Evolutionary conservation across 2,329 filamentous ascomycete species (phyloP).

Genomic region (Shiraia bambusicola): DNA sequence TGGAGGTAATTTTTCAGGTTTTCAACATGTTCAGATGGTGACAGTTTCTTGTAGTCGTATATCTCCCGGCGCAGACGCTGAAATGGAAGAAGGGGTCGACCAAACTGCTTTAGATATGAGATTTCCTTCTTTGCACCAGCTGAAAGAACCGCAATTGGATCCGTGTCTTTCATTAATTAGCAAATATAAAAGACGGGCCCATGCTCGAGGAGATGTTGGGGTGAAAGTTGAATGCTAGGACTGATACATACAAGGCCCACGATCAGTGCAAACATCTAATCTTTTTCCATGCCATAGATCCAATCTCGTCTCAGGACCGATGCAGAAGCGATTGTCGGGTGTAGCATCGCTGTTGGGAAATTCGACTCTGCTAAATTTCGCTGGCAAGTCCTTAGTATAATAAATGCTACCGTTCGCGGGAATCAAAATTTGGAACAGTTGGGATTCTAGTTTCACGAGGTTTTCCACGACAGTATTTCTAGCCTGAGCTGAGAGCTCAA

Average conservation of each 20-base stretch:
- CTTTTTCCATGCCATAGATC: constrained; percentile 36
- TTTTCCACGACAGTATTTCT: constrained; percentile 24
- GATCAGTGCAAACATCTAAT: constrained; percentile 21
- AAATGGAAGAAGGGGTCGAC: constrained; percentile 34
- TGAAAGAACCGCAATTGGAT: constrained; percentile 24
- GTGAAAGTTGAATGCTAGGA: constrained; percentile 1
- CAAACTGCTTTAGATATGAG: constrained; percentile 29
- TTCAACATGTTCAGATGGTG: constrained; percentile 27
- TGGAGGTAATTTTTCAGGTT: constrained; percentile 34
- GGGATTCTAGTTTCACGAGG: constrained; percentile 33
- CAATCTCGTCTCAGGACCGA: constrained; percentile 35
- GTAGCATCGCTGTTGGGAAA: constrained; percentile 9
- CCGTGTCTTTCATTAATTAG: constrained; percentile 21
- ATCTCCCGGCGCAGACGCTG: constrained; percentile 35
- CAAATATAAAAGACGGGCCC: constrained; percentile 8
- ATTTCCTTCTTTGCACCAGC: constrained; percentile 39
- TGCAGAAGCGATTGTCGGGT: constrained; percentile 20
- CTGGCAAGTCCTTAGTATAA: constrained; percentile 17
- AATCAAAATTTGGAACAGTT: constrained; percentile 27
- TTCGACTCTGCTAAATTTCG: constrained; percentile 13
- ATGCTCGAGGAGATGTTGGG: constrained; percentile 1
- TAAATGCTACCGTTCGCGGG: constrained; percentile 41
- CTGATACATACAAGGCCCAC: constrained; percentile 37
- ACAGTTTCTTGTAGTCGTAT: constrained; percentile 33
- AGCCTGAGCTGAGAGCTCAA: constrained; percentile 22